Percentiles rank a stretch among this genome's conserved stretches.
Conservation (phyloP, 768 basidiomycete genomes). For the Xerocomellus chrysenteron region DNA sequence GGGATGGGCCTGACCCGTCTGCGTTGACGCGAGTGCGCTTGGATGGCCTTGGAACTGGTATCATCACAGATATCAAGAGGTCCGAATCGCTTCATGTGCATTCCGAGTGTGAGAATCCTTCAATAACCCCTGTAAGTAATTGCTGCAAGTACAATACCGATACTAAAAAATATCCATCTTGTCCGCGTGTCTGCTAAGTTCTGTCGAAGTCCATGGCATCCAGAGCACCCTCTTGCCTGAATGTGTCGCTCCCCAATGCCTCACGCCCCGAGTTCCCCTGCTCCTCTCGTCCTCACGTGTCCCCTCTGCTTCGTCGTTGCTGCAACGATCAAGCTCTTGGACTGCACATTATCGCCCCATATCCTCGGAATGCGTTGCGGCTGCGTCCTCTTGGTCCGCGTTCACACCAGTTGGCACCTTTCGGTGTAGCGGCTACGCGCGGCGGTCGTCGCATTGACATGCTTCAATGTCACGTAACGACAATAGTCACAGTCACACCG, state of each 20-base stretch:
- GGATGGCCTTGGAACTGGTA: not conserved
- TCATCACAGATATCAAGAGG: not conserved
- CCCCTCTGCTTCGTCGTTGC: not conserved
- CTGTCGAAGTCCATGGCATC: conserved; percentile 8
- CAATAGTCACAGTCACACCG: too few relatives aligned
- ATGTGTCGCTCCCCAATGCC: conserved; percentile 14
- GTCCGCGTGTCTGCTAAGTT: not conserved
- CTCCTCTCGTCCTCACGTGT: too few relatives aligned
- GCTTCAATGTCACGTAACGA: too few relatives aligned
- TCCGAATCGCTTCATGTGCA: too few relatives aligned
- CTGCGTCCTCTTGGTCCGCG: not conserved
- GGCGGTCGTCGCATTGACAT: too few relatives aligned
- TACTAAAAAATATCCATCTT: not conserved
- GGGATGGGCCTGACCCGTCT: not conserved
- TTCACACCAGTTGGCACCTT: not conserved
- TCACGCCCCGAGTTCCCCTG: conserved; percentile 24
- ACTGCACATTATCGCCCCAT: not conserved
- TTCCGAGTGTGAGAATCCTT: conserved; percentile 2
- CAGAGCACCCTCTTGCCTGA: conserved; percentile 24
- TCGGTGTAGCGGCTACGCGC: too few relatives aligned
- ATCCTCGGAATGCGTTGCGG: not conserved
- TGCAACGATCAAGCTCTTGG: too few relatives aligned
- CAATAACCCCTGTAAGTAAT: not conserved
- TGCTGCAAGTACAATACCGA: not conserved
- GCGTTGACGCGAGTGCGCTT: conserved; percentile 17